Evolutionary conservation across 768 basidiomycete species (phyloP).

Genomic region (Pleurotus tuoliensis): DNA sequence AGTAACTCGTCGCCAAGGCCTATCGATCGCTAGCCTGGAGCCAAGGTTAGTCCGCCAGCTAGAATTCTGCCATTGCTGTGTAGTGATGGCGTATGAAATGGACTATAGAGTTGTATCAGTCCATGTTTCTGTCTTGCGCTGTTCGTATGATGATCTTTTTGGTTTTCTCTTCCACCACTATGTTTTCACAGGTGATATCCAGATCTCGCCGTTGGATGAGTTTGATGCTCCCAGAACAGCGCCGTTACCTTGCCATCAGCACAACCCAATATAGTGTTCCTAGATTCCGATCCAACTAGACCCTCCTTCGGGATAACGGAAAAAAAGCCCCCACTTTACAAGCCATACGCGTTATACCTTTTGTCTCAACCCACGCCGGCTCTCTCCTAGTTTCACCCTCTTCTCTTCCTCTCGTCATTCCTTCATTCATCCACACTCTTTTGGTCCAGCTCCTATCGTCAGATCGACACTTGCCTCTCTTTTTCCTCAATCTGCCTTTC

Average conservation of each 20-base stretch:
- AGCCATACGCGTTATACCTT: conserved; percentile 2
- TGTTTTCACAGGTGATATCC: not conserved
- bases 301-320: conserved; percentile 6
- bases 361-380: conserved; percentile 1
- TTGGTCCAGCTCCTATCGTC: conserved; percentile 4
- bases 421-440: conserved; percentile 6
- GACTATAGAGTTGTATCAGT: not conserved
- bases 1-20: not conserved
- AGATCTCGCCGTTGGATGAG: not conserved
- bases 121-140: not conserved
- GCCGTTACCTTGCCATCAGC: conserved; percentile 24
- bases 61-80: too few relatives aligned
- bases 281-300: conserved; percentile 25
- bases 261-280: conserved; percentile 22
- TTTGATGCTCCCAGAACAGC: conserved; percentile 5
- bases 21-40: too few relatives aligned
- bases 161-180: not conserved
- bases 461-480: conserved; percentile 5
- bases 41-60: not conserved
- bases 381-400: not conserved
- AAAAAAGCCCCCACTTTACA: not conserved
- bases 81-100: conserved; percentile 3
- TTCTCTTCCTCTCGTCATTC: not conserved
- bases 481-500: conserved; percentile 6
- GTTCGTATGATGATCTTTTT: conserved; percentile 3